A percentile compares a stretch with the other conserved stretches of the same genome.
phyloP scores from a whole-genome alignment of 2,329 filamentous ascomycete species.

The Nectriaceae sp. region DNA sequence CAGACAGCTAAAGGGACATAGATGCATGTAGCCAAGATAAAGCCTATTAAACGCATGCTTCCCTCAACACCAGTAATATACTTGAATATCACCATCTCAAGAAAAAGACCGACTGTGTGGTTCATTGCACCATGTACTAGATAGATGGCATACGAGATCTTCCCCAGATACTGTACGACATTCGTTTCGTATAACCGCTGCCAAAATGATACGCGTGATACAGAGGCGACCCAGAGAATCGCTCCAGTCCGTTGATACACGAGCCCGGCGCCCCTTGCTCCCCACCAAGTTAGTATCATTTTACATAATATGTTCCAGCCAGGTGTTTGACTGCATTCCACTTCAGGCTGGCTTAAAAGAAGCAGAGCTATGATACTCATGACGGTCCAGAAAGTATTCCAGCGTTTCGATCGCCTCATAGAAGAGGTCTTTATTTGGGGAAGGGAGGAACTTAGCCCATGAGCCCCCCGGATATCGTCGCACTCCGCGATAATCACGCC shows the following conservation, averaged over 20 bases:
- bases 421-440: neutral
- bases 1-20: constrained; percentile 51
- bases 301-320: constrained; percentile 40
- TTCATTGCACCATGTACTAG: constrained; percentile 57
- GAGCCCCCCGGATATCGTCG: constrained; percentile 48
- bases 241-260: neutral
- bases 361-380: constrained; percentile 42
- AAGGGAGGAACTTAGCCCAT: constrained; percentile 29
- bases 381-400: constrained; percentile 44
- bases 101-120: constrained; percentile 51
- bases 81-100: constrained; percentile 46
- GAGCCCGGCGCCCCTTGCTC: constrained; percentile 36
- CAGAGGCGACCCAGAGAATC: neutral
- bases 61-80: constrained; percentile 45
- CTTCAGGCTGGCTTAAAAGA: constrained; percentile 39
- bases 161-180: constrained; percentile 55
- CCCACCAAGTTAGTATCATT: constrained; percentile 26
- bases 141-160: constrained; percentile 59
- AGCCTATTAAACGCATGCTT: constrained; percentile 44
- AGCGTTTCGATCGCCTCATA: constrained; percentile 18
- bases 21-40: constrained; percentile 44
- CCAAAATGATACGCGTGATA: constrained; percentile 51
- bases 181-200: constrained; percentile 46
- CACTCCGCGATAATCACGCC: constrained; percentile 56
- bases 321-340: constrained; percentile 45